Evolutionary conservation across 371 early-diverging fungal species (phyloP).

Genomic region (Catenaria anguillulae): DNA sequence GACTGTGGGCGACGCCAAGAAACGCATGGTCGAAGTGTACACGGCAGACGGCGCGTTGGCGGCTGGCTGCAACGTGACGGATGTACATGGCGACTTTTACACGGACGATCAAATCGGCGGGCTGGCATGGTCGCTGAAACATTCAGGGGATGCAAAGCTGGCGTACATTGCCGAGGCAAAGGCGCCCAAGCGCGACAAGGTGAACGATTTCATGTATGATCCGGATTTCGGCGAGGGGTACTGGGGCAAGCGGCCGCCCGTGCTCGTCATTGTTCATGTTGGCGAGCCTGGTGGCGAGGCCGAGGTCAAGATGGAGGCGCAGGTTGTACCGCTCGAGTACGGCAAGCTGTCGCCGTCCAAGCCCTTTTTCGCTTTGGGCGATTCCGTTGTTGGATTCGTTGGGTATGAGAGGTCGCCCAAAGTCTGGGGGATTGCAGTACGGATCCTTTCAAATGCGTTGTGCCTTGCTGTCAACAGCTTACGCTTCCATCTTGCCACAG

Average conservation of each 20-base stretch:
- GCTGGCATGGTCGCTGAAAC: conserved; percentile 38
- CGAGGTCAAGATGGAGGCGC: neutral
- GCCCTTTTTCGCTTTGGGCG: neutral
- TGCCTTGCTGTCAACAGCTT: too few species aligned
- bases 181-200: conserved; percentile 14
- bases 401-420: conserved; percentile 32
- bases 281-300: neutral
- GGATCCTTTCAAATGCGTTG: too few species aligned
- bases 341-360: neutral
- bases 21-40: conserved; percentile 28
- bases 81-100: conserved; percentile 44
- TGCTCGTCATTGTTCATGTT: conserved; percentile 14
- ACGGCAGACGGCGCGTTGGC: conserved; percentile 18
- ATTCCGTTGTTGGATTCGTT: conserved; percentile 27
- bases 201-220: conserved; percentile 17
- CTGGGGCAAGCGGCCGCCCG: conserved; percentile 29
- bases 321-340: neutral
- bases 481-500: too few species aligned
- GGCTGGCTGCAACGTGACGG: conserved; percentile 33
- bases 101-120: conserved; percentile 40
- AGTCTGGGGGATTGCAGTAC: conserved; percentile 26
- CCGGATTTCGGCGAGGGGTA: conserved; percentile 43
- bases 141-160: conserved; percentile 27
- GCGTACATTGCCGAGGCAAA: conserved; percentile 45
- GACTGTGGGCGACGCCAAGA: conserved; percentile 19